phyloP scores from a whole-genome alignment of 2,329 filamentous ascomycete genomes.

The Berkeleyomyces rouxiae region DNA sequence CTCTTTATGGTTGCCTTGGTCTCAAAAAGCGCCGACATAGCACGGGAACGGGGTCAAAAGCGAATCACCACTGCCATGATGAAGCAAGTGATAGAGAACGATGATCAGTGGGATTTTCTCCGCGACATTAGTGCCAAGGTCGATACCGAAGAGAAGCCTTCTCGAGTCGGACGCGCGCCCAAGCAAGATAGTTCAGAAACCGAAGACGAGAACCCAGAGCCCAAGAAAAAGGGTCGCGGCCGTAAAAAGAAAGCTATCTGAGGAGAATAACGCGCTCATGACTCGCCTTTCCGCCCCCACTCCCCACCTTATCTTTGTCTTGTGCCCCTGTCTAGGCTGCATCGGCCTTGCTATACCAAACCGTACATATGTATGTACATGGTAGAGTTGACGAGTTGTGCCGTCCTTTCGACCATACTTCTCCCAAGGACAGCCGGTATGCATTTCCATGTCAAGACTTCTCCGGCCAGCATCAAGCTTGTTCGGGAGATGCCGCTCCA shows the following conservation, averaged over 20 bases:
- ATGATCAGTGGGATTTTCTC: slow-evolving; percentile 90
- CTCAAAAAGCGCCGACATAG: slow-evolving; percentile 70
- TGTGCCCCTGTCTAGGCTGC: too few relatives aligned
- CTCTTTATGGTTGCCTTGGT: slow-evolving; percentile 96
- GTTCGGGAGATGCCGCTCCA: too few relatives aligned
- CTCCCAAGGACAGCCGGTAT: too few relatives aligned
- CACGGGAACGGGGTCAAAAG: slow-evolving; percentile 68
- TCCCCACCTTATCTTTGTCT: not conserved
- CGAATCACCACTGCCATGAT: slow-evolving; percentile 80
- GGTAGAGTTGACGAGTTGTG: too few relatives aligned
- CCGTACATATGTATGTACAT: too few relatives aligned
- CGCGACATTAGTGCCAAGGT: slow-evolving; percentile 80
- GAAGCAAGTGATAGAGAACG: slow-evolving; percentile 73
- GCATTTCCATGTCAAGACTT: too few relatives aligned
- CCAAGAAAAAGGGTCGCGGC: slow-evolving; percentile 31
- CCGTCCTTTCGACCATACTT: too few relatives aligned
- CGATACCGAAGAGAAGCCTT: slow-evolving; percentile 36
- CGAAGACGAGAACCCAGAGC: slow-evolving; percentile 31
- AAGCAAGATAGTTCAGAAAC: slow-evolving; percentile 28
- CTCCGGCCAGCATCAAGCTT: too few relatives aligned
- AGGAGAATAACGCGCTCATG: not conserved
- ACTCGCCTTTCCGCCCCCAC: not conserved
- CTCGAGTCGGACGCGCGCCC: slow-evolving; percentile 22
- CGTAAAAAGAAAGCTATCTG: slow-evolving; percentile 30
- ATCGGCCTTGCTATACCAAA: too few relatives aligned